Base-by-base conservation (phyloP, 202 grass and related monocot species). In the Cymbopogon flexuosus region DNA sequence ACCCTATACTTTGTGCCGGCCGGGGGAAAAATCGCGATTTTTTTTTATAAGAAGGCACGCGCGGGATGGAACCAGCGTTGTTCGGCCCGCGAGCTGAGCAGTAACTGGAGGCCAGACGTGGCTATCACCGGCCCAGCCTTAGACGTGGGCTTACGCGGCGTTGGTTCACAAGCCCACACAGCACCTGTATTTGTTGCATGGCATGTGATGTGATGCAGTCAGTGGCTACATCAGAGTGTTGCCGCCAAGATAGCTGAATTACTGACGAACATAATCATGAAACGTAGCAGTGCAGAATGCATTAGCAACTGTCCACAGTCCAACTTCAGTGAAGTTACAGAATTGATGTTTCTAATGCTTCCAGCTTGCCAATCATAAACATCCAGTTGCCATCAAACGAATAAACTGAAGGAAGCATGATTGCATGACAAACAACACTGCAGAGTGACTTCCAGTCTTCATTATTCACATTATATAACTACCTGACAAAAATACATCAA, bases 361-460 rank as follows among this genome's bases (percentile, higher is more conserved):
- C 29, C 24, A 87, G 77, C 35, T 63, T 82, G 79, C 15, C 83
- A 73, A 79, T 43, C 45, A 52, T 29, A 82, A 37, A 19, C 36
- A 80, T 74, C 47, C 76, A 47, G 36, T 57, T 74, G 34, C 36
- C 73, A 29, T 37, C 58, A 66, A 72, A 62, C 42, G 6, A 65
- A 66, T 83, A 66, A 78, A 73, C 57, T 83, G 27, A 78, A 45
- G 64, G 2, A 19, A 14, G 42, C 34, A 54, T 37, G 72, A 54
- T 19, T 40, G 54, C 23, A 41, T 60, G 65, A 54, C 29, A 33
- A 49, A 59, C 18, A 66, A 27, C 6, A 30, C 21, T 35, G 39
- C 35, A 35, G 21, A 66, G 14, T 65, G 13, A 24, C 41, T 35
- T 40, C 65, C 43, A 7, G 27, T 23, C 4, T 34, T 41, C 14